Evolutionary conservation across 2,329 filamentous ascomycete genomes (phyloP), one percentile per base, ranked within the genome.

Genomic region (Cordyceps fumosorosea): DNA sequence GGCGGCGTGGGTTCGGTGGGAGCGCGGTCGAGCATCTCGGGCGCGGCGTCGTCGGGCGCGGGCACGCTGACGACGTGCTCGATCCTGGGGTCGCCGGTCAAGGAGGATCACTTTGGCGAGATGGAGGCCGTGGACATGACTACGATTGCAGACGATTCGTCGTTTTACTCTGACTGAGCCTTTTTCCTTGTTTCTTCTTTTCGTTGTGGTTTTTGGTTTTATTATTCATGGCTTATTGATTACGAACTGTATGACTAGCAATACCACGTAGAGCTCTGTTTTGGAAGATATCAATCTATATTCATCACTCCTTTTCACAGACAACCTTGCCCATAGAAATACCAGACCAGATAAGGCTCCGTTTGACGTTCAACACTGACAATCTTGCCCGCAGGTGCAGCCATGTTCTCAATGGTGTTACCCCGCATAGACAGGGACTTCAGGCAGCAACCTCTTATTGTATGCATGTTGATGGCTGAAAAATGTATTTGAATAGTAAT

Each of bases 1-100:
- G 40, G 64, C 70, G 42, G 64, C 70, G 14, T 88, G 76, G 61
- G 74, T 59, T 44, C 26, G 7, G 56, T 24, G 16, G 40, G 37
- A 55, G 44, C 24, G 3, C 54, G 54, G 3, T 59, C 45, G 3
- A 56, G 40, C 20, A 34, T 44, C 44, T 53, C 44, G 12, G 59
- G 29, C 10, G 29, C 44, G 0, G 52, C 20, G 11, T 62, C 59
- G 16, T 32, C 10, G 14, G 59, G 51, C 20, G 32, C 59, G 3
- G 59, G 59, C 18, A 62, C 59, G 8, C 44, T 62, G 6, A 34
- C 45, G 3, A 62, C 59, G 24, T 62, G 59, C 7, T 62, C 59
- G 22, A 62, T 62, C 18, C 59, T 62, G 16, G 59, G 52, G 14
- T 62, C 59, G 22, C 59, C 59, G n/a, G 52, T 62, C n/a, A 62